Conservation (phyloP, 305 asterid species). For the Fraxinus platypoda region DNA sequence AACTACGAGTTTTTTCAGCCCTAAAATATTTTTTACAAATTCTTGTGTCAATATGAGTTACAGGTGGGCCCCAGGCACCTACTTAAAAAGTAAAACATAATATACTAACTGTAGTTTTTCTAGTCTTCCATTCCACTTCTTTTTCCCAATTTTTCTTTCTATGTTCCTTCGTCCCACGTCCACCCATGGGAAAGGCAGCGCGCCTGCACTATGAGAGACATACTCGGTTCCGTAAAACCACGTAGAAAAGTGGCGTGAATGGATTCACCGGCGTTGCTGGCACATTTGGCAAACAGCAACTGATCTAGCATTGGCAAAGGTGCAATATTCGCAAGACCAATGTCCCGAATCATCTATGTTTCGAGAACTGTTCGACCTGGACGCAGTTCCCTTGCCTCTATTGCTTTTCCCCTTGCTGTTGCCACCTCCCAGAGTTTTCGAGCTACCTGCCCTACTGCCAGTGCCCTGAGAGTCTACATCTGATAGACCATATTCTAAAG, state of each 20-base stretch:
- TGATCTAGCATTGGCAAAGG: constrained; percentile 55
- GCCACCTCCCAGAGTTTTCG: constrained; percentile 50
- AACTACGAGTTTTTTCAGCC: neutral
- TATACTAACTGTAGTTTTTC: neutral
- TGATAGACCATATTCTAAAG: constrained; percentile 82
- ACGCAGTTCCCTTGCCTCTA: constrained; percentile 55
- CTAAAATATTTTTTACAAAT: neutral
- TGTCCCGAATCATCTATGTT: constrained; percentile 60
- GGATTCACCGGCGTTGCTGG: constrained; percentile 57
- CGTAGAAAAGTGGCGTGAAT: neutral
- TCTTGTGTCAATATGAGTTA: neutral
- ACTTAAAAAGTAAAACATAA: neutral
- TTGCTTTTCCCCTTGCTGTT: constrained; percentile 44
- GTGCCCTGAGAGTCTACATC: constrained; percentile 70
- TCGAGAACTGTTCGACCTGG: constrained; percentile 56
- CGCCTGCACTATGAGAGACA: neutral
- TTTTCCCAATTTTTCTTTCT: neutral
- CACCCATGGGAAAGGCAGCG: neutral
- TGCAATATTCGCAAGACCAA: constrained; percentile 82
- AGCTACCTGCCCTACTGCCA: constrained; percentile 56
- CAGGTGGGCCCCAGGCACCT: neutral
- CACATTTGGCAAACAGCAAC: constrained; percentile 69
- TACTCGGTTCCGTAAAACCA: neutral
- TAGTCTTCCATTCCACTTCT: neutral
- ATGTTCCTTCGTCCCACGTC: neutral